Conservation (phyloP, 2,329 filamentous ascomycete genomes). For the Penicillium psychrosexuale region DNA sequence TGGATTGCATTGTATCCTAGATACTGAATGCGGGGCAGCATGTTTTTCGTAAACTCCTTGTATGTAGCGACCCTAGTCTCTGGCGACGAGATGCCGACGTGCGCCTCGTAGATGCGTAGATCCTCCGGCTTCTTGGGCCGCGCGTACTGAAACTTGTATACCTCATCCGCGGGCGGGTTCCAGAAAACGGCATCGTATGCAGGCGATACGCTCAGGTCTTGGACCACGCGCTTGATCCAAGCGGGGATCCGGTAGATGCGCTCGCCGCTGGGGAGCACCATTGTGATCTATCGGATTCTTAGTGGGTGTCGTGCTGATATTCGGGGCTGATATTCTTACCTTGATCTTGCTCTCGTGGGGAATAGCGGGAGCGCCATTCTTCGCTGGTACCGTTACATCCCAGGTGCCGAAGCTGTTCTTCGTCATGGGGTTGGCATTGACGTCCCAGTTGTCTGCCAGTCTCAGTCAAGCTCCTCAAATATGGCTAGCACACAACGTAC, state of each 20-base stretch:
- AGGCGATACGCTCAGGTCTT: constrained; percentile 84
- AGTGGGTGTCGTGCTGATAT: neutral
- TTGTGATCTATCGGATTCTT: constrained; percentile 63
- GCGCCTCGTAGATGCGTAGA: constrained; percentile 95
- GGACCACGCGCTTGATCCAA: constrained; percentile 97
- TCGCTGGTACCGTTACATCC: constrained; percentile 72
- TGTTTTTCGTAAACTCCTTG: constrained; percentile 92
- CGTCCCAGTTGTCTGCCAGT: constrained; percentile 74
- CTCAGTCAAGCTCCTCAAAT: constrained; percentile 26
- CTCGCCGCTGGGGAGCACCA: constrained; percentile 75
- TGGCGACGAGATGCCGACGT: constrained; percentile 93
- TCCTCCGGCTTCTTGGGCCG: constrained; percentile 80
- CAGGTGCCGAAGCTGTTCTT: constrained; percentile 84
- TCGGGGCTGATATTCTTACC: constrained; percentile 47
- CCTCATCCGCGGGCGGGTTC: constrained; percentile 77
- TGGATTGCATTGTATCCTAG: constrained; percentile 97
- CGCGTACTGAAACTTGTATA: constrained; percentile 79
- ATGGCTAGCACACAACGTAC: constrained; percentile 48
- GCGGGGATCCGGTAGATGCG: constrained; percentile 84
- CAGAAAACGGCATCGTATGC: constrained; percentile 95
- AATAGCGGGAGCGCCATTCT: constrained; percentile 72
- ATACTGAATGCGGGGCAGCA: constrained; percentile 84
- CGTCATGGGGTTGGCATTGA: constrained; percentile 78
- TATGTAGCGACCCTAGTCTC: constrained; percentile 87
- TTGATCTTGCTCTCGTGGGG: constrained; percentile 95